Conservation (phyloP, 2,329 filamentous ascomycete genomes). For the Nectriaceae sp. region DNA sequence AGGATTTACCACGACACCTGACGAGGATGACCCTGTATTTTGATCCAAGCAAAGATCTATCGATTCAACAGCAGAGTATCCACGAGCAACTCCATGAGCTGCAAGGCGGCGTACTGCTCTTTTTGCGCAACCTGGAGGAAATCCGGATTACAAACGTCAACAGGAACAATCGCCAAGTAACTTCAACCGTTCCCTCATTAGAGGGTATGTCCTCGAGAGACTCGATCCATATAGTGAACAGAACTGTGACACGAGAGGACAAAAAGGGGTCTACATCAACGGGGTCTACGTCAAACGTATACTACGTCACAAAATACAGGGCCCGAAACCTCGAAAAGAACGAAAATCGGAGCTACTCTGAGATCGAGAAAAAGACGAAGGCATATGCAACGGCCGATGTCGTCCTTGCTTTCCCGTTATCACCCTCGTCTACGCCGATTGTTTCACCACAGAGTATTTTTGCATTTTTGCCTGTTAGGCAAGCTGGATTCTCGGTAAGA, state of each 20-base stretch:
- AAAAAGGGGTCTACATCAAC: conserved; percentile 1
- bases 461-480: conserved; percentile 46
- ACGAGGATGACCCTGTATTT: conserved; percentile 3
- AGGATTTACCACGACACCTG: neutral
- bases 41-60: neutral
- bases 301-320: conserved; percentile 31
- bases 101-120: conserved; percentile 1
- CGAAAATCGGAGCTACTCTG: conserved; percentile 36
- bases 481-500: conserved; percentile 43
- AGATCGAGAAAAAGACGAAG: conserved; percentile 20
- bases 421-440: conserved; percentile 32
- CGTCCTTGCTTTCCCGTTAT: conserved; percentile 48
- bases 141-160: conserved; percentile 1
- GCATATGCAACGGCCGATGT: conserved; percentile 36
- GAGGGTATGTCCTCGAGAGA: no score
- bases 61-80: conserved; percentile 1
- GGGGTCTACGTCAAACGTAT: conserved; percentile 11
- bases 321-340: conserved; percentile 33
- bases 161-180: neutral
- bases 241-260: no score
- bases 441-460: conserved; percentile 44
- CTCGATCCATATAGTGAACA: no score
- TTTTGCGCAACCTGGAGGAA: conserved; percentile 4
- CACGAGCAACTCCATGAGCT: conserved; percentile 2
- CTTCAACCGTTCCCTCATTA: no score